Evolutionary conservation across 2,329 filamentous ascomycete genomes (phyloP).

Genomic region (Alternaria longipes): DNA sequence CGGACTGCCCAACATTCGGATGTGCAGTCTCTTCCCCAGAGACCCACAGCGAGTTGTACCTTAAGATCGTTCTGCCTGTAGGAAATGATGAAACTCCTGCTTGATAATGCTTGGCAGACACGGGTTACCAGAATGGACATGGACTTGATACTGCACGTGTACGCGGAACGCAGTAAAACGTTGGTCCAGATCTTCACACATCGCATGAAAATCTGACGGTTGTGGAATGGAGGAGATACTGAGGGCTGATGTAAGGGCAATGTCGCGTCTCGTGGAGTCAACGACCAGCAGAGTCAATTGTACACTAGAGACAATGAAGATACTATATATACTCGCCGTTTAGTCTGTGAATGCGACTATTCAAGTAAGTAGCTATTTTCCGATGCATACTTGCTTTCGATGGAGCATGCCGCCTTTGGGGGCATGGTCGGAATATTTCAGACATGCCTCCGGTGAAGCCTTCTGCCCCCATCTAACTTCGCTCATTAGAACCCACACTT

Average conservation of each 20-base stretch:
- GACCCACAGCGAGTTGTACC: slow-evolving; percentile 66
- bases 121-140: neutral
- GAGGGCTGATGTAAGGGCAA: neutral
- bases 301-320: neutral
- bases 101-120: neutral
- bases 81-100: neutral
- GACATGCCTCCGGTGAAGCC: neutral
- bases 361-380: neutral
- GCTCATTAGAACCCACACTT: neutral
- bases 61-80: slow-evolving; percentile 33
- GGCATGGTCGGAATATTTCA: neutral
- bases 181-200: neutral
- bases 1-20: slow-evolving; percentile 69
- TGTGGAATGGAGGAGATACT: neutral
- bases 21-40: slow-evolving; percentile 70
- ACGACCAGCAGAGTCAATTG: neutral
- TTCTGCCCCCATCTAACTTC: neutral
- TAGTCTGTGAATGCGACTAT: neutral
- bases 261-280: neutral
- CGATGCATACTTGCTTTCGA: neutral
- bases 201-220: neutral
- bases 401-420: neutral
- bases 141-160: neutral
- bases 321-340: neutral
- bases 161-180: neutral